Evolutionary conservation across 495 filamentous ascomycete genomes (phyloP).

Genomic region (Aspergillus indologenus): DNA sequence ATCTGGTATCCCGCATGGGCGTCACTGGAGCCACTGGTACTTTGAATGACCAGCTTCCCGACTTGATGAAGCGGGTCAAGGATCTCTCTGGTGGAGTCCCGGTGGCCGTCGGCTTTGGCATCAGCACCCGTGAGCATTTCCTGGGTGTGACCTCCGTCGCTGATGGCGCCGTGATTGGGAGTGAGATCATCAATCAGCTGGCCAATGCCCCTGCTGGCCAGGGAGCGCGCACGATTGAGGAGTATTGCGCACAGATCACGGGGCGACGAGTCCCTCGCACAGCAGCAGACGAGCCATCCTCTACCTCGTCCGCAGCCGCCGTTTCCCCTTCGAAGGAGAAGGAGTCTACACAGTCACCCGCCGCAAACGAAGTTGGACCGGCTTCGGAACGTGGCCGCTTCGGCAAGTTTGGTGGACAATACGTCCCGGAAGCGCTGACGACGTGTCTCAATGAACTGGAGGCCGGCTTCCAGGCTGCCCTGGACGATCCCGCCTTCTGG

Average conservation of each 20-base stretch:
- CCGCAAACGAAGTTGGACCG: too few species aligned
- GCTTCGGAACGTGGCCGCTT: slow-evolving; percentile 59
- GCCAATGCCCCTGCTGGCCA: slow-evolving; percentile 6
- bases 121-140: slow-evolving; percentile 85
- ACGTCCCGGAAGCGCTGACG: slow-evolving; percentile 97
- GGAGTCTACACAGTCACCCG: not conserved
- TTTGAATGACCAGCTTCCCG: slow-evolving; percentile 66
- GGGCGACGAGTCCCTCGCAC: not conserved
- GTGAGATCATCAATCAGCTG: slow-evolving; percentile 62
- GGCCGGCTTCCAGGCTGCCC: slow-evolving; percentile 80
- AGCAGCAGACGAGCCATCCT: not conserved
- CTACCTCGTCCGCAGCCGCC: not conserved
- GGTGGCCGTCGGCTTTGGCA: slow-evolving; percentile 80
- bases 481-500: slow-evolving; percentile 89
- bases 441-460: slow-evolving; percentile 92
- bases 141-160: slow-evolving; percentile 66
- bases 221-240: not conserved
- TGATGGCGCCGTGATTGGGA: slow-evolving; percentile 86
- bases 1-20: slow-evolving; percentile 86
- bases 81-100: slow-evolving; percentile 70
- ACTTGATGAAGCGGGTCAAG: slow-evolving; percentile 72
- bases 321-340: not conserved
- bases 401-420: slow-evolving; percentile 97
- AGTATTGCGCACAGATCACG: not conserved
- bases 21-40: slow-evolving; percentile 76